Base-by-base conservation (phyloP, 2,329 filamentous ascomycete species). In the Nigrospora osmanthi region DNA sequence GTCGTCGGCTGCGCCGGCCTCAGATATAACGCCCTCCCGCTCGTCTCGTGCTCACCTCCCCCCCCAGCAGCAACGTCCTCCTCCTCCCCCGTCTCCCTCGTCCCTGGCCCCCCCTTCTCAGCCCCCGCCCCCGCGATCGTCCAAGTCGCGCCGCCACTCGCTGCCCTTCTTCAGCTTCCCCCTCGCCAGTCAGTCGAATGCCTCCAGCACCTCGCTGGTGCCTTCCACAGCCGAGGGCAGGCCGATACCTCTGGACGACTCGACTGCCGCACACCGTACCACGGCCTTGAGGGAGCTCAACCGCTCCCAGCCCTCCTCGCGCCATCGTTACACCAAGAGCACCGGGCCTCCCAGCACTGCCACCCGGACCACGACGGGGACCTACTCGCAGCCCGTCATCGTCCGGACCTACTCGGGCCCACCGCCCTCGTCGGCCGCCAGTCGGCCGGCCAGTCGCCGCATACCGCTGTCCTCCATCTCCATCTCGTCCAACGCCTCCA, bases 371-470 rank as follows among this genome's bases (percentile, higher is more conserved):
- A 60, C 58, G 19, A 58, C 57, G 32, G 56, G 69, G 51, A 81
- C 78, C 35, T 81, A 79, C 55, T 81, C 76, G 3, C 78, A 82
- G 49, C 80, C 80, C n/a, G 78, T 83, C 46, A 75, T 83, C 35
- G 80, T 83, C 19, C 72, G 78, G 47, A 83, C 78, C 40, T 83
- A 83, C 56, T 78, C 76, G 37, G 73, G 75, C 1, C 70, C 69
- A 1, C 52, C 62, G 12, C 58, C 62, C 16, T 63, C 68, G 1
- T 59, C 63, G 34, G 45, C 55, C 4, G 40, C 38, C 43, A 56
- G 53, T 35, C 61, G 64, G 13, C 54, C 57, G 30, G 49, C 50
- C 37, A 60, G 56, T 19, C 58, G 58, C 19, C 59, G 63, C 17
- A 55, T 60, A 12, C 61, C 60, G 2, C 47, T 58, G 4, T 53